Conservation (phyloP, 2,329 filamentous ascomycete genomes). For the Alternaria conjuncta region DNA sequence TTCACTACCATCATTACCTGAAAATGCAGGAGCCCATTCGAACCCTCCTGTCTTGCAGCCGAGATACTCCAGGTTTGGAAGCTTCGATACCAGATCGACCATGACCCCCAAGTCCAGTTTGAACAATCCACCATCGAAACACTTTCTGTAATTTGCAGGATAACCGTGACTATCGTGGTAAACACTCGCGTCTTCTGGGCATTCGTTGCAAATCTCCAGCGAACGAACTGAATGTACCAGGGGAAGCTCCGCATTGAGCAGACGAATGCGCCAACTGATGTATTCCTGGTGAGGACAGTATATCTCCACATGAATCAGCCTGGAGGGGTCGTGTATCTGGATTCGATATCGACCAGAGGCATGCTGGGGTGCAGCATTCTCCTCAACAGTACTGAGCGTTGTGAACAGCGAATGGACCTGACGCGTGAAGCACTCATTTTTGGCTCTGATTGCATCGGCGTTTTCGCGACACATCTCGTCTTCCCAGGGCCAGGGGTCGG, state of each 20-base stretch:
- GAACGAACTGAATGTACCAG: slow-evolving; percentile 9
- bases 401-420: slow-evolving; percentile 14
- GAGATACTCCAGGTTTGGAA: slow-evolving; percentile 11
- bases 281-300: not conserved
- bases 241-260: slow-evolving; percentile 10
- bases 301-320: not conserved
- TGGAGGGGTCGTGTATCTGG: not conserved
- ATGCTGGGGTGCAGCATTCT: not conserved
- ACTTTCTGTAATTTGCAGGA: not conserved
- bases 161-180: not conserved
- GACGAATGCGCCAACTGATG: slow-evolving; percentile 17
- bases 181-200: not conserved
- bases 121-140: not conserved
- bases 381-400: slow-evolving; percentile 14
- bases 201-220: slow-evolving; percentile 5
- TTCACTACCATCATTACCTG: not conserved
- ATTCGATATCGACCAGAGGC: not conserved
- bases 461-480: not conserved
- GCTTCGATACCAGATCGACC: slow-evolving; percentile 11
- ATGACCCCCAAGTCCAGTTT: slow-evolving; percentile 22
- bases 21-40: slow-evolving; percentile 1
- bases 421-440: slow-evolving; percentile 17
- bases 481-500: slow-evolving; percentile 1
- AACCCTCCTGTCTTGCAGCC: slow-evolving; percentile 6
- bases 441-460: slow-evolving; percentile 8